These are phyloP conservation scores for Cicer judaicum DNA, from an alignment of 306 rosid genomes.

Conservation along the genomic window DNA sequence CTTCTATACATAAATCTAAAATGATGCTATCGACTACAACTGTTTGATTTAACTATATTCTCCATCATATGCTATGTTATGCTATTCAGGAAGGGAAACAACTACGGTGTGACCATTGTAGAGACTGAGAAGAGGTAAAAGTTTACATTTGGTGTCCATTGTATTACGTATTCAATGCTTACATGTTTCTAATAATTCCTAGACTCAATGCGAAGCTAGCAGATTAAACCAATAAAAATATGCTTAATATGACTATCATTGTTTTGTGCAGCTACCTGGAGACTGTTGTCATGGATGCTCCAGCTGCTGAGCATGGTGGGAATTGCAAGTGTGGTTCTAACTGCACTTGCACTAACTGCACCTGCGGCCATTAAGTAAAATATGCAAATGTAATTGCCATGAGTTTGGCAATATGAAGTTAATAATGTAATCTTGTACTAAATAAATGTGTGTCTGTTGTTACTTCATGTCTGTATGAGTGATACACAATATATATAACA, in stretches of 20 bases:
- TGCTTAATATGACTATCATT: not conserved
- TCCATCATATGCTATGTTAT: constrained; percentile 16
- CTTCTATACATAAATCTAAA: not conserved
- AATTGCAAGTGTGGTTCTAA: constrained; percentile 72
- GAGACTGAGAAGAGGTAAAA: constrained; percentile 71
- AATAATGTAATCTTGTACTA: constrained; percentile 47
- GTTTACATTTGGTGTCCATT: not conserved
- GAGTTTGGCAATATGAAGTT: constrained; percentile 10
- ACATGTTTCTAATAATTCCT: not conserved
- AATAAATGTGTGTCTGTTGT: constrained; percentile 45
- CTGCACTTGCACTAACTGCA: constrained; percentile 69
- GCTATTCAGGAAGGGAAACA: constrained; percentile 75
- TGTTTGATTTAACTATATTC: constrained; percentile 11
- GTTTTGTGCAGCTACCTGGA: constrained; percentile 57
- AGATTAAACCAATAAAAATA: not conserved
- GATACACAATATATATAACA: constrained; percentile 40
- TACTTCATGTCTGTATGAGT: constrained; percentile 31
- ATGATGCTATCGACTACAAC: no score
- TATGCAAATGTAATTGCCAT: constrained; percentile 31
- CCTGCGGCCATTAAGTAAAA: constrained; percentile 56
- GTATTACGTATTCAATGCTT: constrained; percentile 4
- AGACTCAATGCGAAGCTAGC: constrained; percentile 5
- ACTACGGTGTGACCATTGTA: constrained; percentile 57
- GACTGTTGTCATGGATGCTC: constrained; percentile 55
- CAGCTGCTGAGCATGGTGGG: constrained; percentile 68